Percentiles rank a stretch among this genome's conserved stretches.
These are phyloP conservation scores for Sporodiniella umbellata DNA, from an alignment of 371 early-diverging fungal species.

Conservation along the genomic window DNA sequence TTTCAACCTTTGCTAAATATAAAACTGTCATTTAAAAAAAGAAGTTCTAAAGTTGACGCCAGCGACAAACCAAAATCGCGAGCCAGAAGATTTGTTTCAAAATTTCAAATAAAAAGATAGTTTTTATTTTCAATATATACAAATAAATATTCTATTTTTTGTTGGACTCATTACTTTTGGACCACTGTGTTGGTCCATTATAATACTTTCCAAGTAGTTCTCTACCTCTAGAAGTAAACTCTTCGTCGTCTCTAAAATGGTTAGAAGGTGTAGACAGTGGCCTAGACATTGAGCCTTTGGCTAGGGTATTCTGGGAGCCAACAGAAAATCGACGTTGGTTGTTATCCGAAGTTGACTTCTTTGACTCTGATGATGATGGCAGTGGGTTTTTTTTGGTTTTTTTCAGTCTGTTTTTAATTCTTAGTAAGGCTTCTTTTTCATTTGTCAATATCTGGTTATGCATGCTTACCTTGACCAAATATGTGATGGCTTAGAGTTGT, in stretches of 20 bases:
- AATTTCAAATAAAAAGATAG: background rate
- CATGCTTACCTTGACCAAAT: slow-evolving; percentile 15
- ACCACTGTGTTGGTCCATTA: slow-evolving; percentile 24
- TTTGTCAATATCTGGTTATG: no score
- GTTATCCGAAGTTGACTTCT: background rate
- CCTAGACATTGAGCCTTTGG: background rate
- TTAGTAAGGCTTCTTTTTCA: background rate
- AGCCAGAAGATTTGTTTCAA: background rate
- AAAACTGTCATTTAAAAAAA: background rate
- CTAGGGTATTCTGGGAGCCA: background rate
- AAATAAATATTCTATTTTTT: background rate
- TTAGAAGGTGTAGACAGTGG: slow-evolving; percentile 5
- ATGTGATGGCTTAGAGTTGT: background rate
- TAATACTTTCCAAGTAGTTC: slow-evolving; percentile 31
- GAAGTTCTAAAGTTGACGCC: background rate
- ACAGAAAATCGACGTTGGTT: background rate
- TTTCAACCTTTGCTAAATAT: background rate
- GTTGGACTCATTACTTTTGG: background rate
- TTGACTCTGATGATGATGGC: background rate
- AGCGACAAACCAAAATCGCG: background rate
- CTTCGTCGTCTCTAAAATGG: slow-evolving; percentile 6
- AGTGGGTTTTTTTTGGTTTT: slow-evolving; percentile 12
- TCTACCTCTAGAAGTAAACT: slow-evolving; percentile 18
- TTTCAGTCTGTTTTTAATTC: slow-evolving; percentile 3
- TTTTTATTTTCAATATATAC: background rate